Evolutionary conservation across 305 asterid genomes (phyloP), one percentile per base, ranked within the genome.

Genomic region (Solanum chacoense): DNA sequence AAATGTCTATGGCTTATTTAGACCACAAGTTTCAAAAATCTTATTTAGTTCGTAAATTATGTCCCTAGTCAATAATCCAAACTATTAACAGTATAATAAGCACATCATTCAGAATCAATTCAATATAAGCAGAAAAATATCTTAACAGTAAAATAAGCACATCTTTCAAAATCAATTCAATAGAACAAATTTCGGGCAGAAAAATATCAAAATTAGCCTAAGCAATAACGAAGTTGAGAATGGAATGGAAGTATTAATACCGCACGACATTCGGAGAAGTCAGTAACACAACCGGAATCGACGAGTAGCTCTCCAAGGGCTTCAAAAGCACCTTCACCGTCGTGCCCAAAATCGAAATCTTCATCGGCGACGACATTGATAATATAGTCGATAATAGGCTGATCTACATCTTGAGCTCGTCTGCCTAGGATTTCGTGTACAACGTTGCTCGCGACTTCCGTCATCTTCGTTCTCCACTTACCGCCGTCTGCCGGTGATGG

Each of bases 331-430:
- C 99, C 98, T 90, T 97, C 98, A 29, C 99, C 99, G 29, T 96
- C 99, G 89, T 63, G 71, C 69, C 99, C 99, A 90, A 97, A 95
- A 93, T 97, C 99, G 90, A 97, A 97, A 90, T 97, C 99, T 88
- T 96, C 99, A 88, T 97, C 99, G 59, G 99, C 99, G 67, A 97
- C 94, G 90, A 97, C 99, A 81, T 96, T 96, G 94, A 97, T 63
- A 85, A 97, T 94, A 79, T 97, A 97, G 89, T 97, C 98, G n/a
- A 95, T 95, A 37, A 97, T 97, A 9, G 99, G 99, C 90, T 94
- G 91, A 92, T 97, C 99, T 24, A 97, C 94, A 73, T 95, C 98
- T 32, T 93, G 92, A 75, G 91, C 89, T 20, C 98, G 91, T 83
- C 28, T 92, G 26, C 99, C 99, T 83, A 97, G 86, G 16, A 97